These are phyloP conservation scores for Aspergillus phoenicis DNA, from an alignment of 2,329 filamentous ascomycete genomes.

Conservation along the genomic window DNA sequence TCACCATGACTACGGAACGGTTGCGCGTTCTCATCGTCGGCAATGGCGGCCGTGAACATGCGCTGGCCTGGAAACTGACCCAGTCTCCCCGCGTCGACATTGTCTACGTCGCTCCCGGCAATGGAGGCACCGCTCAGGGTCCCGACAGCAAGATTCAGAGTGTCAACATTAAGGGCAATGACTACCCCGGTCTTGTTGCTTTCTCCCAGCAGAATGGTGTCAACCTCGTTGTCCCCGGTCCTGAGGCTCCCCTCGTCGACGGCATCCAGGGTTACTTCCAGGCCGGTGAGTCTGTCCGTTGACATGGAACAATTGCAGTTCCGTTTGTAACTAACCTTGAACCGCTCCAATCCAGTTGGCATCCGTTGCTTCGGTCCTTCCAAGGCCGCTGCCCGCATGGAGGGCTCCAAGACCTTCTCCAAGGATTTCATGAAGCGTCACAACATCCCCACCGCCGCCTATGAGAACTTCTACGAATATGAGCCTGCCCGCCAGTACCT, in stretches of 20 bases:
- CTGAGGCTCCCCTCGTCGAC: constrained; percentile 90
- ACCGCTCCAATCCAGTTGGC: constrained; percentile 51
- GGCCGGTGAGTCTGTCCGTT: constrained; percentile 42
- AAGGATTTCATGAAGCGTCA: constrained; percentile 97
- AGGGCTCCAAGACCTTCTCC: constrained; percentile 94
- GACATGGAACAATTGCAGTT: background rate
- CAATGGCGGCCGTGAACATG: constrained; percentile 92
- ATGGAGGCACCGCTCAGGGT: constrained; percentile 76
- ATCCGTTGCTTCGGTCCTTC: constrained; percentile 86
- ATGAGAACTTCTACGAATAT: constrained; percentile 84
- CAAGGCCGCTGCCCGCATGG: constrained; percentile 81
- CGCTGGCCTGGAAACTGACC: constrained; percentile 88
- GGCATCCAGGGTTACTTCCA: constrained; percentile 85
- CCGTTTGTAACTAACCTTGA: background rate
- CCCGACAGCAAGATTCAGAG: constrained; percentile 67
- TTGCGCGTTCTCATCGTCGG: constrained; percentile 83
- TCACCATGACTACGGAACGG: constrained; percentile 46
- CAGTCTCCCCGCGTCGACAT: constrained; percentile 77
- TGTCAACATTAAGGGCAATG: constrained; percentile 69
- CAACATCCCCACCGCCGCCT: constrained; percentile 85
- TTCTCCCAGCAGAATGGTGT: constrained; percentile 73
- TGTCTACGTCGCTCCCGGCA: constrained; percentile 72
- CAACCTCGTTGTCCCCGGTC: constrained; percentile 85
- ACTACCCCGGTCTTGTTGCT: constrained; percentile 75
- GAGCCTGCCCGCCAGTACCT: constrained; percentile 73